phyloP scores from a whole-genome alignment of 1,284 basidiomycete species.

The Moesziomyces sp. region DNA sequence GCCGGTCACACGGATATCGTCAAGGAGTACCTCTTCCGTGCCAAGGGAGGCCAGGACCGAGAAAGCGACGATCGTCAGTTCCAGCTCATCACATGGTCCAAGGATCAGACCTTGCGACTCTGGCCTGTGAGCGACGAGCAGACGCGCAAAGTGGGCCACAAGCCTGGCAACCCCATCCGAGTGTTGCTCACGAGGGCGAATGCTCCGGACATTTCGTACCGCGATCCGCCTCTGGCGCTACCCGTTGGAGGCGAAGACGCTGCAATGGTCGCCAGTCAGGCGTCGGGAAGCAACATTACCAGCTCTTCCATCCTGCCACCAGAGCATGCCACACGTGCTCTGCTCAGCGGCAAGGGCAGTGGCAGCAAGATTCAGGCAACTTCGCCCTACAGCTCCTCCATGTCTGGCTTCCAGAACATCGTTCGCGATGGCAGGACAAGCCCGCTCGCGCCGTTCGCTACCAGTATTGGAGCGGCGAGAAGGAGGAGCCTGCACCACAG shows the following conservation, averaged over 20 bases:
- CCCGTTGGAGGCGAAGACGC: conserved; percentile 17
- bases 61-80: conserved; percentile 60
- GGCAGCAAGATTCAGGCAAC: conserved; percentile 37
- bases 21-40: conserved; percentile 97
- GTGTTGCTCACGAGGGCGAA: conserved; percentile 70
- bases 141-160: conserved; percentile 71
- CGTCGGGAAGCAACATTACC: conserved; percentile 43
- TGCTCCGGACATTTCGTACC: conserved; percentile 59
- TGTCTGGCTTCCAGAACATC: conserved; percentile 41
- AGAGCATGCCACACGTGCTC: conserved; percentile 38
- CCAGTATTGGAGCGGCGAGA: conserved; percentile 11
- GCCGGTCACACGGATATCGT: conserved; percentile 92
- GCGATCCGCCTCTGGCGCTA: conserved; percentile 39
- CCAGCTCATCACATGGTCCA: conserved; percentile 90
- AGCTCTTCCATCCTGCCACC: conserved; percentile 48
- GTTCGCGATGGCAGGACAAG: conserved; percentile 38
- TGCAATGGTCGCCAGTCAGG: conserved; percentile 23
- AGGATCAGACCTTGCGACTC: conserved; percentile 89
- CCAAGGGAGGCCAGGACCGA: conserved; percentile 70
- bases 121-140: conserved; percentile 84
- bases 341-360: conserved; percentile 51
- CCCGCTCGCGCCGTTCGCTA: conserved; percentile 22
- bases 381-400: conserved; percentile 47
- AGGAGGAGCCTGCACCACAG: conserved; percentile 40
- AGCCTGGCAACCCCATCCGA: conserved; percentile 70